phyloP scores from a whole-genome alignment of 306 rosid genomes.

The Mucuna pruriens region DNA sequence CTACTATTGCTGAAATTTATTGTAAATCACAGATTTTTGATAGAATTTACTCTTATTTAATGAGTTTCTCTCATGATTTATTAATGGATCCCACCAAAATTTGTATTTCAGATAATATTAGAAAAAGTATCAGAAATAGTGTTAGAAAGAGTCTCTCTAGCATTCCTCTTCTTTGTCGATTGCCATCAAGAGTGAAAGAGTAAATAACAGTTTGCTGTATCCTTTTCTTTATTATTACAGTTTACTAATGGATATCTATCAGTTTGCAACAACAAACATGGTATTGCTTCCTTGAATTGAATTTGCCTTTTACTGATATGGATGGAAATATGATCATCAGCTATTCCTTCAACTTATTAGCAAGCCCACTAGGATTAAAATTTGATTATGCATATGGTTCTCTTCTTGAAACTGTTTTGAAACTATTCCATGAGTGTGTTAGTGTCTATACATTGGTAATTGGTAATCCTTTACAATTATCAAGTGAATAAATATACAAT shows the following conservation, averaged over 20 bases:
- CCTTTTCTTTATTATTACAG: neutral
- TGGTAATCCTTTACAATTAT: conserved; percentile 9
- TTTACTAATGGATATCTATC: too few species aligned
- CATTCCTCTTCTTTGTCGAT: too few species aligned
- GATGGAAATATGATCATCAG: neutral
- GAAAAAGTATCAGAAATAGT: too few species aligned
- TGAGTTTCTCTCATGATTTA: too few species aligned
- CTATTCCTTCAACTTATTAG: neutral
- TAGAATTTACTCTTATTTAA: too few species aligned
- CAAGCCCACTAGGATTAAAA: neutral
- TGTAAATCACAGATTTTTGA: too few species aligned
- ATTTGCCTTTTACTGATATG: neutral
- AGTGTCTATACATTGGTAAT: neutral
- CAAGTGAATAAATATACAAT: conserved; percentile 1
- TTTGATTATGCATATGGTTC: neutral
- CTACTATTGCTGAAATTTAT: too few species aligned
- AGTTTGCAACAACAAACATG: neutral
- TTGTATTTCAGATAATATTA: too few species aligned
- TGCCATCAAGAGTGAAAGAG: too few species aligned
- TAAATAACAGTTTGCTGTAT: neutral
- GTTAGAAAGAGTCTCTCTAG: too few species aligned
- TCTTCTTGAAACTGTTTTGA: conserved; percentile 12
- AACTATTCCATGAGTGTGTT: neutral
- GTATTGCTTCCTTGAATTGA: neutral
- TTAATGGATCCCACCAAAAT: too few species aligned